phyloP scores from a whole-genome alignment of 2,329 filamentous ascomycete genomes.

The Pezicula carpinea region DNA sequence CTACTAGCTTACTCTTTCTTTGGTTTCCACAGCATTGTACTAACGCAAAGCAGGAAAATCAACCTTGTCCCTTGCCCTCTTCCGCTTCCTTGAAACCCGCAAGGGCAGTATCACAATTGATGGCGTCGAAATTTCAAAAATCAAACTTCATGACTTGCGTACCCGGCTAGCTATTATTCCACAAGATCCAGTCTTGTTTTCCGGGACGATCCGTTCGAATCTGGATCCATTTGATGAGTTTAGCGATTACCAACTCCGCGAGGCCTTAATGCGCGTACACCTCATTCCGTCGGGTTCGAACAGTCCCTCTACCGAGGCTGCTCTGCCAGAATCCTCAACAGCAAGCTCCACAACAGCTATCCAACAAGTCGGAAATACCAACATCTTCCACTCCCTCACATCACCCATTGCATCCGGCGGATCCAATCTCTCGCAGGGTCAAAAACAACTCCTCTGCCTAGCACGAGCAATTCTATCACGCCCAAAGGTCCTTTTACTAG shows the following conservation, averaged over 20 bases:
- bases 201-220: conserved; percentile 79
- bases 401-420: conserved; percentile 64
- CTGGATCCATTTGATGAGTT: conserved; percentile 85
- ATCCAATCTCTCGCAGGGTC: conserved; percentile 67
- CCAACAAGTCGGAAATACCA: conserved; percentile 44
- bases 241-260: conserved; percentile 81
- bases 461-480: conserved; percentile 65
- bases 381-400: conserved; percentile 57
- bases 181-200: conserved; percentile 77
- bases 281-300: conserved; percentile 48
- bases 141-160: conserved; percentile 26
- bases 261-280: conserved; percentile 78
- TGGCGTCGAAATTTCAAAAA: conserved; percentile 25
- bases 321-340: neutral
- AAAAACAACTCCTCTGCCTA: conserved; percentile 67
- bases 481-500: conserved; percentile 69
- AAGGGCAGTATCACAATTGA: conserved; percentile 36
- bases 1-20: neutral
- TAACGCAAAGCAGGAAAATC: conserved; percentile 18
- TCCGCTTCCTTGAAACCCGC: conserved; percentile 17
- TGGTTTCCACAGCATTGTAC: neutral
- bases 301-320: neutral
- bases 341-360: conserved; percentile 2
- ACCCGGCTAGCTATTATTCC: conserved; percentile 28
- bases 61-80: conserved; percentile 20